A percentile compares a stretch with the other conserved stretches of the same genome.
These are phyloP conservation scores for Lasiodiplodia sp. DNA, from an alignment of 2,329 filamentous ascomycete genomes.

Conservation along the genomic window DNA sequence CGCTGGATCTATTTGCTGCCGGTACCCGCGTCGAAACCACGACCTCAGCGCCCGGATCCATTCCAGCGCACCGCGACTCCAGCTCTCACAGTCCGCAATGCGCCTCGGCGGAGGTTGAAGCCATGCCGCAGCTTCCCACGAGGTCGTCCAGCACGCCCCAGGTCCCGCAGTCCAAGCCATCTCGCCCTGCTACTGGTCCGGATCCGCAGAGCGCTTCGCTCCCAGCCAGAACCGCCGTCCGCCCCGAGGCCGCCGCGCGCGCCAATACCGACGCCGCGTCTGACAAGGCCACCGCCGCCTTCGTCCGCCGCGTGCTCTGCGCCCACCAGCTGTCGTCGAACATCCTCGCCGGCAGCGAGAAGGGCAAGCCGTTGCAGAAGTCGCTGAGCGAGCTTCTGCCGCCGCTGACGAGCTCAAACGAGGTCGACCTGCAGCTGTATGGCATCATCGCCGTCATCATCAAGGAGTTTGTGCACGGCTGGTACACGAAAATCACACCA, in stretches of 20 bases:
- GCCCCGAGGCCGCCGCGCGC: constrained; percentile 4
- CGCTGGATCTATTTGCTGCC: background rate
- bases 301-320: constrained; percentile 86
- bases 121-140: constrained; percentile 28
- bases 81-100: constrained; percentile 23
- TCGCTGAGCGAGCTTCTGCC: constrained; percentile 85
- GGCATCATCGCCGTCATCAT: constrained; percentile 89
- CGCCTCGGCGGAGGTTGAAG: constrained; percentile 29
- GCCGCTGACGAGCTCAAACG: constrained; percentile 91
- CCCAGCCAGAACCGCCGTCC: background rate
- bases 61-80: background rate
- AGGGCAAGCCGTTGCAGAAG: constrained; percentile 64
- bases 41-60: background rate
- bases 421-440: constrained; percentile 92
- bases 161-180: constrained; percentile 19
- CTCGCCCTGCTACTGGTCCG: constrained; percentile 13
- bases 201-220: constrained; percentile 9
- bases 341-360: constrained; percentile 58
- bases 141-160: constrained; percentile 28
- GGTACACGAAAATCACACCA: constrained; percentile 92
- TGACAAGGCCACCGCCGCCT: constrained; percentile 78
- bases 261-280: constrained; percentile 51
- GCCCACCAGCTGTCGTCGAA: constrained; percentile 61
- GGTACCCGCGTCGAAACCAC: background rate
- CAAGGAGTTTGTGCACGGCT: constrained; percentile 87